Conservation (phyloP, 192 early-diverging fungal genomes). For the Kickxella alabastrina region DNA sequence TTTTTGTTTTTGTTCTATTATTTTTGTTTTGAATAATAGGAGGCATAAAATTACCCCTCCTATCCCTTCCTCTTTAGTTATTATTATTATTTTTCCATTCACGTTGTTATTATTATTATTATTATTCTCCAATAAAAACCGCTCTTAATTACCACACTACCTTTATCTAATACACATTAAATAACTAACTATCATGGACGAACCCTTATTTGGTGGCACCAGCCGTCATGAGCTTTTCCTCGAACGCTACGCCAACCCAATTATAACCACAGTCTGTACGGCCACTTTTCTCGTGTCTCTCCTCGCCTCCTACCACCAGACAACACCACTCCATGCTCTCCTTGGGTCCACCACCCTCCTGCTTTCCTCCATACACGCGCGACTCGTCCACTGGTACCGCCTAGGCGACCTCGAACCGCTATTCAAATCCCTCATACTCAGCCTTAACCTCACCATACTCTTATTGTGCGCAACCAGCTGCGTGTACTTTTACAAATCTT, state of each 20-base stretch:
- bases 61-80: conserved; percentile 1
- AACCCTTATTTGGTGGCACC: conserved; percentile 52
- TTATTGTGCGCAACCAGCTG: conserved; percentile 44
- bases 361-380: conserved; percentile 41
- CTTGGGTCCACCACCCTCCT: conserved; percentile 21
- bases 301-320: too few species aligned
- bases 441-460: conserved; percentile 23
- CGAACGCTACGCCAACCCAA: conserved; percentile 31
- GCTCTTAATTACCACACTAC: too few species aligned
- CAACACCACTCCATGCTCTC: conserved; percentile 23
- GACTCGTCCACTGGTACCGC: conserved; percentile 53
- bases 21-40: not conserved
- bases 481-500: conserved; percentile 45
- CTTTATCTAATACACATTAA: too few species aligned
- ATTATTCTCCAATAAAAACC: not conserved
- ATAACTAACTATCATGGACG: conserved; percentile 42
- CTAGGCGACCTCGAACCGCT: conserved; percentile 54
- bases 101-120: not conserved
- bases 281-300: too few species aligned
- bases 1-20: not conserved
- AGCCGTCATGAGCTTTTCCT: conserved; percentile 47
- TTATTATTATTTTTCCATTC: not conserved
- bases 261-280: conserved; percentile 17
- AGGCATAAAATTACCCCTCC: not conserved
- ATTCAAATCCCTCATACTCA: conserved; percentile 42